phyloP scores from a whole-genome alignment of 352 stramenopile genomes.

The Phytophthora hibernalis region DNA sequence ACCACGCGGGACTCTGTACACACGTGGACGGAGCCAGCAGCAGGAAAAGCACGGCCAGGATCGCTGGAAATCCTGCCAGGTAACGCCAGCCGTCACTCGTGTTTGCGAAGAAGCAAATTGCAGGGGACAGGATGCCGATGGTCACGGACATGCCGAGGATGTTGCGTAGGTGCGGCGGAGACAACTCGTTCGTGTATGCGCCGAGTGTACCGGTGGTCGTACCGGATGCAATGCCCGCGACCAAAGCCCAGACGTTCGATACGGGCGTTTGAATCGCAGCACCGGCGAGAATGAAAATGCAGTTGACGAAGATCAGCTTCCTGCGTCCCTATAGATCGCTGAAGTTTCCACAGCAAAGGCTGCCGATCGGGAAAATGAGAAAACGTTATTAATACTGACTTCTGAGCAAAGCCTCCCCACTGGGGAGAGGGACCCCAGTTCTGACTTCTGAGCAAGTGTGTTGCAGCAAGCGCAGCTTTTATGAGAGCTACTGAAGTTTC shows the following conservation, averaged over 20 bases:
- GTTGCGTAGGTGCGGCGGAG: constrained; percentile 15
- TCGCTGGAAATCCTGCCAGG: constrained; percentile 50
- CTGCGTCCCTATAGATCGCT: constrained; percentile 21
- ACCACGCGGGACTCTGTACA: constrained; percentile 40
- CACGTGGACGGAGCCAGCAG: constrained; percentile 34
- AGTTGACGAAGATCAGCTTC: constrained; percentile 30
- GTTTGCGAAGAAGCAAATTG: constrained; percentile 30
- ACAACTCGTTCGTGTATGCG: constrained; percentile 26
- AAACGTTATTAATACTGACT: no score
- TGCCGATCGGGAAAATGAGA: no score
- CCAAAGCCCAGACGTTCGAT: constrained; percentile 34
- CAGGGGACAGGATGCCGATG: constrained; percentile 20
- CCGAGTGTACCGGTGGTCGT: constrained; percentile 21
- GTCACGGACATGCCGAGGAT: constrained; percentile 21
- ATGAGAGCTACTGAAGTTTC: no score
- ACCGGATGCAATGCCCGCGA: constrained; percentile 46
- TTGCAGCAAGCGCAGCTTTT: no score
- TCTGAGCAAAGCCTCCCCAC: no score
- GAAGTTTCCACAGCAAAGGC: constrained; percentile 41
- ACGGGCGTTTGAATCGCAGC: constrained; percentile 37
- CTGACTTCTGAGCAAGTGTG: no score
- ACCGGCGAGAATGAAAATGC: constrained; percentile 47
- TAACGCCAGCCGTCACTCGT: constrained; percentile 42
- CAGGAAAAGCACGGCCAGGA: constrained; percentile 49
- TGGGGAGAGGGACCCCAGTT: no score